phyloP scores from a whole-genome alignment of 2,329 filamentous ascomycete genomes.

The Colletotrichum brevisporum region DNA sequence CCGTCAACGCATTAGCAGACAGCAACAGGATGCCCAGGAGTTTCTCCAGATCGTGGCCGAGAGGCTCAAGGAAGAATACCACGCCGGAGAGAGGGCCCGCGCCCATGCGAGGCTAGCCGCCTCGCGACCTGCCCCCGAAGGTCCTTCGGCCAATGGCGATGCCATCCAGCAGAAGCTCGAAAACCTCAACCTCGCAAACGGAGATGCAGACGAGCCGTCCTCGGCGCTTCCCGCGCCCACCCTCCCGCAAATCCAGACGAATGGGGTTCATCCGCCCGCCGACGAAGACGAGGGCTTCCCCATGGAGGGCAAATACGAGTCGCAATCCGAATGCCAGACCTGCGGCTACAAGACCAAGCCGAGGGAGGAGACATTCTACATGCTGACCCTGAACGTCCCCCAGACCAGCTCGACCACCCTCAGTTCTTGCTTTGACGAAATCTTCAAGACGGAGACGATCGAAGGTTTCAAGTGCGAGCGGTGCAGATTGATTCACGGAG shows the following conservation, averaged over 20 bases:
- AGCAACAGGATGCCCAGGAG: conserved; percentile 98
- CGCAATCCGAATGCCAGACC: conserved; percentile 92
- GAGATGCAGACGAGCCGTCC: conserved; percentile 27
- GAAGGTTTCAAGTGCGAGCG: conserved; percentile 97
- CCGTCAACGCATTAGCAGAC: conserved; percentile 88
- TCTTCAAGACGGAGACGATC: conserved; percentile 95
- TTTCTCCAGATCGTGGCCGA: conserved; percentile 96
- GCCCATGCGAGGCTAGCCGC: conserved; percentile 61
- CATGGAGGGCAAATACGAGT: conserved; percentile 91
- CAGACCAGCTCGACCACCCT: conserved; percentile 85
- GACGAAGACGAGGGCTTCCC: conserved; percentile 75
- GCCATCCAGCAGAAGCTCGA: conserved; percentile 50
- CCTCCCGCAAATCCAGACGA: conserved; percentile 34
- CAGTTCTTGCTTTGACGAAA: conserved; percentile 90
- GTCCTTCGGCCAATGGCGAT: conserved; percentile 41
- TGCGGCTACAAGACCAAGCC: conserved; percentile 93
- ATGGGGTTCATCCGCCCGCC: conserved; percentile 27
- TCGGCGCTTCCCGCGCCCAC: conserved; percentile 37
- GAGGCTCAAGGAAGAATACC: conserved; percentile 92
- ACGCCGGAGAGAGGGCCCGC: conserved; percentile 84
- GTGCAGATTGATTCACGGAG: conserved; percentile 87
- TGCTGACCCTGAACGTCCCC: conserved; percentile 91
- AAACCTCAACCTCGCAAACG: conserved; percentile 43
- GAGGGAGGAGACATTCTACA: conserved; percentile 88
- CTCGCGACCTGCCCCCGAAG: conserved; percentile 39